Conservation (phyloP, 208 protist species). For the Acanthamoeba lenticulata region DNA sequence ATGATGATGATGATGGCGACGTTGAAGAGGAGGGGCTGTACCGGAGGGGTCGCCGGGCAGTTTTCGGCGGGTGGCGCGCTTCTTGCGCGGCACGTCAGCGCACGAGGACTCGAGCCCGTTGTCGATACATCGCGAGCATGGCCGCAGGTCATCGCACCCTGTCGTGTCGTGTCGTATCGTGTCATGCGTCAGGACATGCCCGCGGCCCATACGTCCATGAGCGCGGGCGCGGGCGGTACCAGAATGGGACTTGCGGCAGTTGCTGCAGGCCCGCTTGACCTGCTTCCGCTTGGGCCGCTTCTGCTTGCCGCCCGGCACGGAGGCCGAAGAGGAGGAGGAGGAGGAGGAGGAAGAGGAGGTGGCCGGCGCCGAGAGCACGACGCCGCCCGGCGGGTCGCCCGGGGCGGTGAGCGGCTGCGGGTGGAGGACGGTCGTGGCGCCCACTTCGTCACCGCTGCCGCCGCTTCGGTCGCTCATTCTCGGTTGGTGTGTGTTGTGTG, state of each 20-base stretch:
- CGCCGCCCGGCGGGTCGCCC: not conserved
- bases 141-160: not conserved
- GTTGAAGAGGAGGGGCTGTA: not conserved
- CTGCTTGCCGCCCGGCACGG: not conserved
- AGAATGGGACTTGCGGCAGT: not conserved
- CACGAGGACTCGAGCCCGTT: not conserved
- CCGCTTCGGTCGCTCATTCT: not conserved
- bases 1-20: too few species aligned
- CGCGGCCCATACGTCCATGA: not conserved
- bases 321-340: not conserved
- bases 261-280: not conserved
- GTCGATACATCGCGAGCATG: constrained; percentile 10
- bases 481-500: not conserved
- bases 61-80: not conserved
- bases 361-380: not conserved
- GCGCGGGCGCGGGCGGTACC: not conserved
- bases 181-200: not conserved
- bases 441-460: not conserved
- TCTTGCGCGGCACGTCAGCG: not conserved
- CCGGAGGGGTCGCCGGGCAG: not conserved
- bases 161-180: not conserved
- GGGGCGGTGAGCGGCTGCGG: not conserved
- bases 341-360: not conserved
- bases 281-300: not conserved
- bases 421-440: not conserved